Base-by-base conservation (phyloP, 306 rosid genomes). In the Sesbania bispinosa region DNA sequence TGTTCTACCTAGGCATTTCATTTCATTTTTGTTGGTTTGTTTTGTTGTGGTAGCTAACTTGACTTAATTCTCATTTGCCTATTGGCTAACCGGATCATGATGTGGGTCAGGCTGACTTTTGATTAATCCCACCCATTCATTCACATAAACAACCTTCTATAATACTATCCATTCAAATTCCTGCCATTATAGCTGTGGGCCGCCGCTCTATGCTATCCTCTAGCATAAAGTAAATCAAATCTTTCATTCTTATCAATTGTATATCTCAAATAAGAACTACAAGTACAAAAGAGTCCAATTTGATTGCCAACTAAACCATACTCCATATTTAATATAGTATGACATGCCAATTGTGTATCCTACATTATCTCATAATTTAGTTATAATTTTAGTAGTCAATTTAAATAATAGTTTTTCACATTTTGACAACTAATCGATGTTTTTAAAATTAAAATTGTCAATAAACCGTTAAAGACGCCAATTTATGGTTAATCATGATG, bases 101-200 rank as follows among this genome's bases (percentile, higher is more conserved):
- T 5, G 60, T 70, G 55, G 27, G 53, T 38, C 53, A 53, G 21
- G 63, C 13, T 39, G 47, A 36, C 52, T 69, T 69, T 69, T 38
- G 26, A 10, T 52, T 6, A 69, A 15, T 53, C 26, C 59, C 18
- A 24, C 48, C n/a, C n/a, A n/a, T n/a, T n/a, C 16, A 69, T 39
- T 69, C 52, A 52, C 63, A 35, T 68, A 68, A 51, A 26, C 14
- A 6, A 43, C 6, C 2, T 42, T 4, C 26, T 33, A 52, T 8
- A 52, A 36, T 52, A 36, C 1, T 53, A 32, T 53, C 75, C 65
- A 53, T 69, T 69, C 64, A 69, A 38, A 36, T n/a, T 53, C 41
- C 33, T 23, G 41, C 41, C 23, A 69, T 51, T 52, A 52, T 69
- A 23, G 26, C 0, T 39, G 64, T 69, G 75, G 75, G 75, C 27